These are phyloP conservation scores for Apiospora malaysiana DNA, from an alignment of 2,329 filamentous ascomycete genomes.

Conservation along the genomic window DNA sequence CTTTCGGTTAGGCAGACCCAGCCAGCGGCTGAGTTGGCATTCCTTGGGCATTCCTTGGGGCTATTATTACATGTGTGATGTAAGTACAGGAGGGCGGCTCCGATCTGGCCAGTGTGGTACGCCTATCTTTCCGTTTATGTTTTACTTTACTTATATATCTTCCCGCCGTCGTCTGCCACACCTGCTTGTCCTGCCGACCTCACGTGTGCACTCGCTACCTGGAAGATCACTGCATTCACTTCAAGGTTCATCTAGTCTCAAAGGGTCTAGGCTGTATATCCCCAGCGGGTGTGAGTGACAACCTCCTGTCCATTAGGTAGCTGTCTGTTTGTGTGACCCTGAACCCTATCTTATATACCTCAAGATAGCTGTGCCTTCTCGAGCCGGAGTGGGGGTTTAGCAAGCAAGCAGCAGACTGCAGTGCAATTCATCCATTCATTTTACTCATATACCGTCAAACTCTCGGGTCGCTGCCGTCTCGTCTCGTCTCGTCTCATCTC, in stretches of 20 bases:
- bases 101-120: not conserved
- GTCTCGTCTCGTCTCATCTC: not conserved
- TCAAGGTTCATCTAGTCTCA: conserved; percentile 7
- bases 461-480: not conserved
- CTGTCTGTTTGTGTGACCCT: conserved; percentile 10
- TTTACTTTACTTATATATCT: not conserved
- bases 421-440: conserved; percentile 13
- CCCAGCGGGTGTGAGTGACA: not conserved
- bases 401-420: not conserved
- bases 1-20: not conserved
- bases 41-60: conserved; percentile 13
- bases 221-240: not conserved
- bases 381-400: conserved; percentile 7
- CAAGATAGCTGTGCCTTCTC: conserved; percentile 3
- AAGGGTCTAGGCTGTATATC: not conserved
- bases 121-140: not conserved
- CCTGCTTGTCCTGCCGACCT: not conserved
- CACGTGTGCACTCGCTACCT: not conserved
- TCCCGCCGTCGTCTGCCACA: conserved; percentile 1
- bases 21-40: conserved; percentile 13
- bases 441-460: not conserved
- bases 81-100: not conserved
- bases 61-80: not conserved
- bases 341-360: conserved; percentile 16
- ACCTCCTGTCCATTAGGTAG: not conserved